phyloP scores from a whole-genome alignment of 345 rosid species.

The Linum lewisii region DNA sequence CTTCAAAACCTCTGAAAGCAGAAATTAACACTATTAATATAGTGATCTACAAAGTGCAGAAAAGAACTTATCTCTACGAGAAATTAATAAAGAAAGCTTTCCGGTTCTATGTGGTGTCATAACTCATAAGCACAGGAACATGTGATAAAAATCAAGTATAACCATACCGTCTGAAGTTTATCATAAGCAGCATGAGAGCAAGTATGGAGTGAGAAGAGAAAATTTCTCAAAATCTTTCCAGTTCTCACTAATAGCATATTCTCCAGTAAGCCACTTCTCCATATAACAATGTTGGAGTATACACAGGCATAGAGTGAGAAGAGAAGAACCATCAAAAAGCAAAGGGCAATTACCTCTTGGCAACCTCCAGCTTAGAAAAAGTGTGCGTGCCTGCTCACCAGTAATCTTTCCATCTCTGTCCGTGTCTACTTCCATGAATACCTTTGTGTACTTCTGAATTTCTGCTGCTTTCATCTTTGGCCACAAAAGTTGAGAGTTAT shows the following conservation, averaged over 20 bases:
- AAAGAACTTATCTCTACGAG: not conserved
- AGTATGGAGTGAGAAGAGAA: not conserved
- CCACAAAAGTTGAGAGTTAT: slow-evolving; percentile 57
- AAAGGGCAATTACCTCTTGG: slow-evolving; percentile 65
- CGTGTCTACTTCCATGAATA: slow-evolving; percentile 83
- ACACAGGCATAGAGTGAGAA: not conserved
- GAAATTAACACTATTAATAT: not conserved
- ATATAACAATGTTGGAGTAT: not conserved
- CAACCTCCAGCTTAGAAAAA: slow-evolving; percentile 93
- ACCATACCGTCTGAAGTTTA: not conserved
- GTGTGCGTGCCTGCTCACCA: slow-evolving; percentile 88
- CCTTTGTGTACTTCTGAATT: slow-evolving; percentile 82
- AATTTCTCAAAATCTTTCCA: not conserved
- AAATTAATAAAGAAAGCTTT: not conserved
- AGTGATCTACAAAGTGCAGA: not conserved
- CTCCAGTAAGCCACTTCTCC: not conserved
- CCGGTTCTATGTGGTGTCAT: not conserved
- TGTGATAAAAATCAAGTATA: not conserved
- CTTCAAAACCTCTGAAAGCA: slow-evolving; percentile 72
- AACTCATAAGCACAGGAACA: not conserved
- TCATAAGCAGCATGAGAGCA: not conserved
- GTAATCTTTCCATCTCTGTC: slow-evolving; percentile 94
- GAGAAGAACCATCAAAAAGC: not conserved
- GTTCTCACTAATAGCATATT: not conserved
- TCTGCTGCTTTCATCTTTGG: slow-evolving; percentile 87